Evolutionary conservation across 2,329 filamentous ascomycete genomes (phyloP), one percentile per base, ranked within the genome.

Genomic region (Trichoderma guizhouense): DNA sequence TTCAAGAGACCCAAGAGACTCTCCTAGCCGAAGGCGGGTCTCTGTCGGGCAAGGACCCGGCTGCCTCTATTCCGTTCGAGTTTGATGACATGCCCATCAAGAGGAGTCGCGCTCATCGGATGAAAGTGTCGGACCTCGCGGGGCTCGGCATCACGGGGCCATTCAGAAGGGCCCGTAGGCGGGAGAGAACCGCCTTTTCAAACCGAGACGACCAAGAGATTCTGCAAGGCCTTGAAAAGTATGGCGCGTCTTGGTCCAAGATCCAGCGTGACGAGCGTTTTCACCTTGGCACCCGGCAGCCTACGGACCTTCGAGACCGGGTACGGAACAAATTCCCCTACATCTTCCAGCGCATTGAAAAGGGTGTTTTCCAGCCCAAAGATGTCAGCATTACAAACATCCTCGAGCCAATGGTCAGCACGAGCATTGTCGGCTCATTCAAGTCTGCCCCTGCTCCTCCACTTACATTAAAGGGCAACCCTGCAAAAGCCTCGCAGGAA

Each of bases 181-280:
- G 90, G 26, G 87, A 89, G 77, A 83, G 89, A 62, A 84, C 87
- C 4, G 86, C 88, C 0, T 92, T 91, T 74, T 89, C 88, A 0
- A 87, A 89, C 32, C 84, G 89, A 74, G 90, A 92, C 72, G 90
- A 92, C 75, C 82, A 82, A 34, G 87, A 90, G 74, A 91, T 91
- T 58, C 81, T 91, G 1, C 83, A 87, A 72, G 90, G 90, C 0
- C 86, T 90, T 47, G 82, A 88, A 51, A 77, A 84, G 5, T 90
- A 91, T 76, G 89, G 89, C 0, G 87, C 89, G 9, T 86, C 88
- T 9, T 91, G 90, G 89, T 90, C 89, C 66, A 88, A 87, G 78
- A 91, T 91, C 24, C 89, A 90, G 76, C 84, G 88, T 43, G 89
- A 91, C 72, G 79, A 85, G 15, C 83, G 83, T 32, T 90, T 89